Conservation (phyloP, 768 basidiomycete species). For the Amanita rubescens region DNA sequence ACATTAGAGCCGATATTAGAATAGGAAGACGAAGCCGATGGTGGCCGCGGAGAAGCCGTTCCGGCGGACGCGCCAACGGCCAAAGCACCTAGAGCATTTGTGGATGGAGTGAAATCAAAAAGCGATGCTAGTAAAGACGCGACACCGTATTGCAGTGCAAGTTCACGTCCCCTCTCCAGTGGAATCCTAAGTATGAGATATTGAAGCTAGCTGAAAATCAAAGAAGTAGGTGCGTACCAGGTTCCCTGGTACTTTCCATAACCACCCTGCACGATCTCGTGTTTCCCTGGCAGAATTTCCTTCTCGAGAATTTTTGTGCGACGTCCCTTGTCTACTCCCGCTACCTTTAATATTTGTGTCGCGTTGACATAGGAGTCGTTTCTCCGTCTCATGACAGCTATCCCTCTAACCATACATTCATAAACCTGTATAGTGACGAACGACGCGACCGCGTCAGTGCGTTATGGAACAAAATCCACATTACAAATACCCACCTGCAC, state of each 20-base stretch:
- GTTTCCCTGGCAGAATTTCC: constrained; percentile 90
- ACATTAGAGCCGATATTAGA: constrained; percentile 42
- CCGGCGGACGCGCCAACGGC: constrained; percentile 45
- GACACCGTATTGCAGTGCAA: constrained; percentile 89
- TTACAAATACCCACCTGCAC: constrained; percentile 50
- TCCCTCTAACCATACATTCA: constrained; percentile 97
- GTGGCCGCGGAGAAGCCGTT: constrained; percentile 50
- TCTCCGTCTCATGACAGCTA: constrained; percentile 96
- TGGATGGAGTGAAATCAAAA: constrained; percentile 86
- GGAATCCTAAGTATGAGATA: constrained; percentile 69
- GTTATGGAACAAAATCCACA: constrained; percentile 7
- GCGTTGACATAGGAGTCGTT: constrained; percentile 96
- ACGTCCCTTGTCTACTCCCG: constrained; percentile 94
- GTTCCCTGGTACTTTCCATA: constrained; percentile 99
- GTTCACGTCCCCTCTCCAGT: constrained; percentile 86
- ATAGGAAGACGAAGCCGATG: constrained; percentile 65
- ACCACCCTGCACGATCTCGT: constrained; percentile 98
- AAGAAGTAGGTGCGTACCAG: constrained; percentile 51
- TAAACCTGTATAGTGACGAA: constrained; percentile 56
- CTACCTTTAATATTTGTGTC: constrained; percentile 98
- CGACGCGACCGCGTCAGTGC: constrained; percentile 32
- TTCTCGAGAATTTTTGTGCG: constrained; percentile 96
- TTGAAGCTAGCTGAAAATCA: not conserved
- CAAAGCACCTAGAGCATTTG: constrained; percentile 61
- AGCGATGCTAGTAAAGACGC: constrained; percentile 80